These are phyloP conservation scores for Talaromyces adpressus DNA, from an alignment of 495 filamentous ascomycete genomes.

Conservation along the genomic window DNA sequence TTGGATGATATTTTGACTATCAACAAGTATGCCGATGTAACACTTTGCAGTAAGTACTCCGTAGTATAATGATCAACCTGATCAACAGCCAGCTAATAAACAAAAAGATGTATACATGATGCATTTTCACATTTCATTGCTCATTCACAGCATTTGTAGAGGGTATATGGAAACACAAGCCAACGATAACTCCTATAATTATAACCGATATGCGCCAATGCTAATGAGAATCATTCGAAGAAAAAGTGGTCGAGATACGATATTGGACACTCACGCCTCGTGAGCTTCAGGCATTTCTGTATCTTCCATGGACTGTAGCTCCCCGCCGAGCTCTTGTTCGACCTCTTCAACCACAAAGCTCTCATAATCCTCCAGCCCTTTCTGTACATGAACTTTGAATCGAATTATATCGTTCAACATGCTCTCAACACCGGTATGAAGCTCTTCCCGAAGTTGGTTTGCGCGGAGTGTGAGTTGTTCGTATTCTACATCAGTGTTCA, in stretches of 20 bases:
- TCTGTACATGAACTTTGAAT: slow-evolving; percentile 96
- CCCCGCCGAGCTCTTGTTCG: slow-evolving; percentile 66
- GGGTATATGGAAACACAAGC: slow-evolving; percentile 6
- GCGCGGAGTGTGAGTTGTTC: slow-evolving; percentile 83
- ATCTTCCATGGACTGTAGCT: slow-evolving; percentile 21
- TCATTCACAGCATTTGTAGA: slow-evolving; percentile 5
- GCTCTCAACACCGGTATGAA: slow-evolving; percentile 92
- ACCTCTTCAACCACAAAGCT: slow-evolving; percentile 86
- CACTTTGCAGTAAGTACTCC: background rate
- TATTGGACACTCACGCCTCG: background rate
- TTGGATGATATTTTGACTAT: background rate
- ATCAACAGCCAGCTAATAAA: background rate
- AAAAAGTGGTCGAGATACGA: background rate
- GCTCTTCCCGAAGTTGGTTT: slow-evolving; percentile 78
- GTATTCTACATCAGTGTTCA: slow-evolving; percentile 95
- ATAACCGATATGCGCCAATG: slow-evolving; percentile 2
- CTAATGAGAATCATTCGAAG: background rate
- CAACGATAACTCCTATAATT: slow-evolving; percentile 1
- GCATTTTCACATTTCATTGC: background rate
- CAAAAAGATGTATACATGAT: background rate
- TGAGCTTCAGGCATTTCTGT: slow-evolving; percentile 10
- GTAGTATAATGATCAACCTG: background rate
- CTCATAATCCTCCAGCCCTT: slow-evolving; percentile 86
- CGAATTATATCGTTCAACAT: slow-evolving; percentile 97
- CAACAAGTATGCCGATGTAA: background rate